Evolutionary conservation across 2,329 filamentous ascomycete species (phyloP).

Genomic region (Penicillium expansum): DNA sequence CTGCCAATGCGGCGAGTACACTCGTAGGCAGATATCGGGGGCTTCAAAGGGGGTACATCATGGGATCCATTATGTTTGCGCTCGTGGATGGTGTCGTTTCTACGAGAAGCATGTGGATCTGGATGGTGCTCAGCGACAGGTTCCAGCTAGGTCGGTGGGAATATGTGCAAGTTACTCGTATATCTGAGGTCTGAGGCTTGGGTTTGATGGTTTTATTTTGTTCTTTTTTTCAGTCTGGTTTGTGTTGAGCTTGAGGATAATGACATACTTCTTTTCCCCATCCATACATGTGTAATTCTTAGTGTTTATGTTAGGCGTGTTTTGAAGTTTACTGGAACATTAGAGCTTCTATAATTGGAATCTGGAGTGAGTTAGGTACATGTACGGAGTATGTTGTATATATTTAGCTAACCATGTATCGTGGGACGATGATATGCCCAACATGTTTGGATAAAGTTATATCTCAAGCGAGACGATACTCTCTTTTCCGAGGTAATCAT

Average conservation of each 20-base stretch:
- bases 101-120: not conserved
- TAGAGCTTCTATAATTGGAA: not conserved
- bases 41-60: not conserved
- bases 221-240: not conserved
- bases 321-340: not conserved
- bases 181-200: not conserved
- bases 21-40: constrained; percentile 5
- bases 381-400: no score
- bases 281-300: not conserved
- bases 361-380: not conserved
- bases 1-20: constrained; percentile 5
- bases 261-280: no score
- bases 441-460: not conserved
- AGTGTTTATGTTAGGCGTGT: not conserved
- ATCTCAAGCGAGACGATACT: not conserved
- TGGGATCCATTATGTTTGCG: constrained; percentile 12
- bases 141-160: not conserved
- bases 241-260: not conserved
- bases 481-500: not conserved
- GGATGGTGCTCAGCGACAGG: not conserved
- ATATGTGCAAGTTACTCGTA: not conserved
- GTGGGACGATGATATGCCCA: no score
- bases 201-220: not conserved
- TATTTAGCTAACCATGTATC: not conserved
- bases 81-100: constrained; percentile 2